Percentiles rank a stretch among this genome's conserved stretches.
Conservation (phyloP, 495 filamentous ascomycete genomes). For the Annulohypoxylon maeteangense region DNA sequence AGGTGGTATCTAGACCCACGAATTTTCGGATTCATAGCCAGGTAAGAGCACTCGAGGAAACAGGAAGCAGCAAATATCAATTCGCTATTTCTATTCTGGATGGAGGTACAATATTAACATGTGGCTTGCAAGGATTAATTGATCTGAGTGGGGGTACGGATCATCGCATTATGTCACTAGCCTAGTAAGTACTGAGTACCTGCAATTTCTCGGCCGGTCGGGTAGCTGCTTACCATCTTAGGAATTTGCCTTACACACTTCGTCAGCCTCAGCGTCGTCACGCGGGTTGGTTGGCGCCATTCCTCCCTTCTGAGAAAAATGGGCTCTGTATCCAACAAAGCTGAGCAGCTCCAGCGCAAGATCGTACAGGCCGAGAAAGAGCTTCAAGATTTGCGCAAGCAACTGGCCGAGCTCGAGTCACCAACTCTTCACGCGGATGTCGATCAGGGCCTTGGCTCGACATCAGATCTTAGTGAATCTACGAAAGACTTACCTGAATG, state of each 20-base stretch:
- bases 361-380: slow-evolving; percentile 50
- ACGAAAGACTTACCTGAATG: slow-evolving; percentile 28
- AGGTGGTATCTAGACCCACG: too few relatives aligned
- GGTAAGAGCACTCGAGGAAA: too few relatives aligned
- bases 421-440: not conserved
- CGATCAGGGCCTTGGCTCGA: slow-evolving; percentile 4
- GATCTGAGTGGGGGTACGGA: slow-evolving; percentile 21
- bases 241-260: slow-evolving; percentile 9
- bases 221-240: slow-evolving; percentile 22
- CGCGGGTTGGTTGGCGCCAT: not conserved
- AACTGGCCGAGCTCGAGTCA: slow-evolving; percentile 51
- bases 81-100: too few relatives aligned
- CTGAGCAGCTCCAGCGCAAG: slow-evolving; percentile 45
- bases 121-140: slow-evolving; percentile 3
- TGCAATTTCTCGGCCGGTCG: too few relatives aligned
- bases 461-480: slow-evolving; percentile 7
- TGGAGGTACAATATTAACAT: not conserved
- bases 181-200: not conserved
- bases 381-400: slow-evolving; percentile 47
- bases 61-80: too few relatives aligned
- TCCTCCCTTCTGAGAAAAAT: slow-evolving; percentile 13
- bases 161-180: slow-evolving; percentile 25
- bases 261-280: slow-evolving; percentile 31
- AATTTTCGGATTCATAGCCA: too few relatives aligned
- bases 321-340: slow-evolving; percentile 32